phyloP scores from a whole-genome alignment of 2,329 filamentous ascomycete genomes.

The Neofusicoccum laricinum region DNA sequence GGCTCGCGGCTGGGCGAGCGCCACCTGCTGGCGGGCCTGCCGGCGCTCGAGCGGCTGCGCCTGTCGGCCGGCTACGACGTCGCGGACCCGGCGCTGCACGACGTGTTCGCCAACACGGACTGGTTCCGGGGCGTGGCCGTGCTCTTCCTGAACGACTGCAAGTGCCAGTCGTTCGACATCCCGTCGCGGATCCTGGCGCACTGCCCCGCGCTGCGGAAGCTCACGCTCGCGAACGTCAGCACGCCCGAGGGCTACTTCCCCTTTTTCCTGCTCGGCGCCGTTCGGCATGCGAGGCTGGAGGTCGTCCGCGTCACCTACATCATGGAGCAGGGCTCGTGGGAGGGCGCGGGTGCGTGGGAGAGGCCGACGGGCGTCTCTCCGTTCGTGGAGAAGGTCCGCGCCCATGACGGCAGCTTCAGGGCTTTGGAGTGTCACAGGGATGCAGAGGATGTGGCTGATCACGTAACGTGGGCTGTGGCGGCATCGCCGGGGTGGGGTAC shows the following conservation, averaged over 20 bases:
- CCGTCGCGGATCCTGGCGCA: neutral
- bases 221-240: neutral
- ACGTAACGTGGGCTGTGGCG: neutral
- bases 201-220: neutral
- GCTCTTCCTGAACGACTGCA: neutral
- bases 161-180: neutral
- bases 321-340: neutral
- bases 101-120: neutral
- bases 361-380: neutral
- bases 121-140: neutral
- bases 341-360: neutral
- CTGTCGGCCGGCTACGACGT: neutral
- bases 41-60: neutral
- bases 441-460: neutral
- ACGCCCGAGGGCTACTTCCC: neutral
- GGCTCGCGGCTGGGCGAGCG: neutral
- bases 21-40: neutral
- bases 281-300: neutral
- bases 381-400: neutral
- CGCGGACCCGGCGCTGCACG: neutral
- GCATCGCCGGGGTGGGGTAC: neutral
- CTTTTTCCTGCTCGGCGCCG: neutral
- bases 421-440: neutral
- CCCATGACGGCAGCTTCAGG: neutral
- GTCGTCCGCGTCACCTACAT: neutral